Conservation (phyloP, 2,329 filamentous ascomycete species). For the Teratosphaeriaceae sp. region DNA sequence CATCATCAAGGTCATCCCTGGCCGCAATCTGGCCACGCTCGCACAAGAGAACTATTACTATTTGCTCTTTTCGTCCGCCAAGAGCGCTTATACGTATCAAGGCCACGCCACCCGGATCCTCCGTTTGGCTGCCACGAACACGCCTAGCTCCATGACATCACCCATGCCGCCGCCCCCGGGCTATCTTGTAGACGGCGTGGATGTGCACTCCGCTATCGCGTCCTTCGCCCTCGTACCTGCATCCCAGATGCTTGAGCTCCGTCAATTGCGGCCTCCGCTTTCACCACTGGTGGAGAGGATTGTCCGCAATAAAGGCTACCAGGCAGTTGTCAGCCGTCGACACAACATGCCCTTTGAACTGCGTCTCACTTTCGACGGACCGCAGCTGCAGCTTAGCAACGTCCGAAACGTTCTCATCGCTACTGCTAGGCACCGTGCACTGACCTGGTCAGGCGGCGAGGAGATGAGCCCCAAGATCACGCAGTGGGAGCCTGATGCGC, state of each 20-base stretch:
- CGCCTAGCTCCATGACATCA: slow-evolving; percentile 36
- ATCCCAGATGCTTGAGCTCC: slow-evolving; percentile 30
- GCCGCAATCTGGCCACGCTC: slow-evolving; percentile 57
- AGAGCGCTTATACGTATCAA: slow-evolving; percentile 57
- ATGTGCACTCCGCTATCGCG: slow-evolving; percentile 35
- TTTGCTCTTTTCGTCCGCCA: slow-evolving; percentile 57
- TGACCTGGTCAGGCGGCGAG: slow-evolving; percentile 25
- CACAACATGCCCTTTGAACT: slow-evolving; percentile 27
- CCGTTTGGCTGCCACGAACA: slow-evolving; percentile 37
- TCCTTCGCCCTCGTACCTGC: slow-evolving; percentile 47
- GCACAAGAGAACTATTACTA: slow-evolving; percentile 60
- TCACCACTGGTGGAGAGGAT: slow-evolving; percentile 26
- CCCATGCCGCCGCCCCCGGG: slow-evolving; percentile 37
- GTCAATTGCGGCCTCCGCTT: slow-evolving; percentile 30
- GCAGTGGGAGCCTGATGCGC: slow-evolving; percentile 18
- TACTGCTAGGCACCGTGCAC: slow-evolving; percentile 16
- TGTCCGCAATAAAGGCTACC: slow-evolving; percentile 31
- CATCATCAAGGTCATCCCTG: slow-evolving; percentile 55
- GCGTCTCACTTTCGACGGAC: slow-evolving; percentile 28
- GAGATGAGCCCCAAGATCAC: slow-evolving; percentile 18
- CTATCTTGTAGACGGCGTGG: slow-evolving; percentile 41
- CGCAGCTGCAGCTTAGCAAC: slow-evolving; percentile 18
- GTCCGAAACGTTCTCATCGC: slow-evolving; percentile 22
- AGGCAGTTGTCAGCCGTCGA: slow-evolving; percentile 18
- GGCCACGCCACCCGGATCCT: slow-evolving; percentile 49